Percentiles rank a stretch among this genome's conserved stretches.
Conservation (phyloP, 768 basidiomycete species). For the Mycena leptocephala region DNA sequence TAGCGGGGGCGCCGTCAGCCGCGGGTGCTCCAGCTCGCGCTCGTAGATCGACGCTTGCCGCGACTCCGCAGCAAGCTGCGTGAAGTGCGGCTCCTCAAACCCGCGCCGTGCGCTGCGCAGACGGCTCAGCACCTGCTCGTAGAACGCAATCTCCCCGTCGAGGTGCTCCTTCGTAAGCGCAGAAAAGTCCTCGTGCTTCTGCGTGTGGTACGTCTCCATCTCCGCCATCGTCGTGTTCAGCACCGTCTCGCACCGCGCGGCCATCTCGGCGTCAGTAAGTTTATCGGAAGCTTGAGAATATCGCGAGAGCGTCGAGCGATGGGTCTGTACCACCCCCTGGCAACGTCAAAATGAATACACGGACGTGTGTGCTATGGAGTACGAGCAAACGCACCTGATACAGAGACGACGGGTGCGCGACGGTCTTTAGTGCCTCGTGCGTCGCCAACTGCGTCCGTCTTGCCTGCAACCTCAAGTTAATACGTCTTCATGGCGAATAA, state of each 20-base stretch:
- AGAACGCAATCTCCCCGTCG: constrained; percentile 83
- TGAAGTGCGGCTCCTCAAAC: constrained; percentile 67
- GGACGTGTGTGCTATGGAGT: no score
- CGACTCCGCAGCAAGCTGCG: constrained; percentile 64
- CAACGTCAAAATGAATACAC: not conserved
- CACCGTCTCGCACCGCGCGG: constrained; percentile 88
- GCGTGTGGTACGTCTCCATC: constrained; percentile 84
- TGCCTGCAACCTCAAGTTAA: constrained; percentile 62
- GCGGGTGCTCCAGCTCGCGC: constrained; percentile 76
- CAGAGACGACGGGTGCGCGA: constrained; percentile 81
- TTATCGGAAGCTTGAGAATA: constrained; percentile 70
- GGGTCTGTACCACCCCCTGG: constrained; percentile 83
- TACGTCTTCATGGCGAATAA: not conserved
- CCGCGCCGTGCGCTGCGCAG: constrained; percentile 70
- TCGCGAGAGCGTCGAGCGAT: constrained; percentile 76
- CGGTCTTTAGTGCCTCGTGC: constrained; percentile 82
- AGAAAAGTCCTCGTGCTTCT: constrained; percentile 81
- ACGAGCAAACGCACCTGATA: constrained; percentile 70
- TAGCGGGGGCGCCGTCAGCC: constrained; percentile 64
- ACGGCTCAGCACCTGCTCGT: constrained; percentile 79
- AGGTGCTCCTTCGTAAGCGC: constrained; percentile 76
- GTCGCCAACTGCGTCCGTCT: constrained; percentile 80
- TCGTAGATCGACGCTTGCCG: constrained; percentile 84
- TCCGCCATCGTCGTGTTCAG: constrained; percentile 93
- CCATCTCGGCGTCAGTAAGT: constrained; percentile 72